Evolutionary conservation across 257 asterid genomes (phyloP), one percentile per base, ranked within the genome.

Genomic region (Fraxinus pennsylvanica): DNA sequence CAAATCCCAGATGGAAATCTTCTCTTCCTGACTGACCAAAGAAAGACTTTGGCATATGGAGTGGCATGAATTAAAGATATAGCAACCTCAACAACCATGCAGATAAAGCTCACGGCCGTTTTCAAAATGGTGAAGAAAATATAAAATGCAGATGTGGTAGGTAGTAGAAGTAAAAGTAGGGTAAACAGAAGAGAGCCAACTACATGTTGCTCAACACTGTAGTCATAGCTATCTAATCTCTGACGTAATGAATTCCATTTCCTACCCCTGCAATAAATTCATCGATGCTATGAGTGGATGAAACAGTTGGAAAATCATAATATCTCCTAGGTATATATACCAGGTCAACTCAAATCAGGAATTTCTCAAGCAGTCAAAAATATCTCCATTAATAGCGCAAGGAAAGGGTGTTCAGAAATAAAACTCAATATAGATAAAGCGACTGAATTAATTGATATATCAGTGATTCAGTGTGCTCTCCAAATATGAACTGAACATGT

Each of bases 151-250:
- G 99, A 93, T 14, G 97, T 91, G 4, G 99, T 96, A 32, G 99
- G 98, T 25, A 96, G 85, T 29, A 96, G 91, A 81, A 93, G 99
- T 75, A 93, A 82, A 78, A 93, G 85, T 4, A 97, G 98, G 61
- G 97, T 93, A 79, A 96, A 93, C 39, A 96, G 90, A 81, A 96
- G 99, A 68, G 98, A 89, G 73, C 98, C 98, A 73, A 93, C 89
- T 35, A 96, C 96, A 73, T 93, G 98, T 78, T 93, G 98, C 84
- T 96, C 97, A 66, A 93, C 93, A 1, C 94, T 91, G 82, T 89
- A 92, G 59, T 90, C 97, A 65, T 91, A 96, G 88, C 96, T 96
- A 84, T 96, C 99, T 81, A 96, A 87, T 83, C 99, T 93, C 84
- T 80, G 87, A 72, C 99, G 97, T 52, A 93, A 88, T 78, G 97